These are phyloP conservation scores for Trichoderma orchidacearum DNA, from an alignment of 495 filamentous ascomycete genomes.

Conservation along the genomic window DNA sequence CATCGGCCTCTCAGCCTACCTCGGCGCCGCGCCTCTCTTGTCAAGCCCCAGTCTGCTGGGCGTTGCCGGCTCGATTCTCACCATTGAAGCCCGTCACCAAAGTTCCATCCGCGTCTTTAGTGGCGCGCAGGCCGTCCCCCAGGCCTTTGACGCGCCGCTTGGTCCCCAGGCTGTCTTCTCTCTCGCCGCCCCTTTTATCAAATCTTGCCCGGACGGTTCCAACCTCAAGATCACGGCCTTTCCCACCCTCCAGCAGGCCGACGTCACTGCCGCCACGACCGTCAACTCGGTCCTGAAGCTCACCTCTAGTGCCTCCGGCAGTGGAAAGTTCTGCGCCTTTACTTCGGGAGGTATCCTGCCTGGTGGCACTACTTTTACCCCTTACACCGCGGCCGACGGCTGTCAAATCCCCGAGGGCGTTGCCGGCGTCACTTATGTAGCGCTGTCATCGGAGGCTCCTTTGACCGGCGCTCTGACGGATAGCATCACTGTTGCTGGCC, in stretches of 20 bases:
- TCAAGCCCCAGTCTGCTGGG: slow-evolving; percentile 36
- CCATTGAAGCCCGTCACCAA: slow-evolving; percentile 48
- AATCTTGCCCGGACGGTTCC: slow-evolving; percentile 40
- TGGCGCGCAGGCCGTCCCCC: slow-evolving; percentile 34
- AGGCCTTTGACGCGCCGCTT: slow-evolving; percentile 46
- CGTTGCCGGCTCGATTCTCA: slow-evolving; percentile 44
- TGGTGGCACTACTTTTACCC: slow-evolving; percentile 38
- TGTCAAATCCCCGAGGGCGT: slow-evolving; percentile 36
- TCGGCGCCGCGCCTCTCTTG: slow-evolving; percentile 46
- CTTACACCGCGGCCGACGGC: slow-evolving; percentile 29
- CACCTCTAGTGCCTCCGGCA: slow-evolving; percentile 23
- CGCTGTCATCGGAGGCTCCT: slow-evolving; percentile 29
- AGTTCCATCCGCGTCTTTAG: slow-evolving; percentile 41
- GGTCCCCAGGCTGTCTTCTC: slow-evolving; percentile 46
- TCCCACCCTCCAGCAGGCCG: slow-evolving; percentile 39
- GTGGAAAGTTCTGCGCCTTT: slow-evolving; percentile 41
- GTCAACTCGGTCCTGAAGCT: slow-evolving; percentile 30
- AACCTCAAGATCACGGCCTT: slow-evolving; percentile 43
- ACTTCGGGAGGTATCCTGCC: slow-evolving; percentile 32
- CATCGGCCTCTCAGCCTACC: slow-evolving; percentile 48
- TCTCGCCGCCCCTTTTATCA: slow-evolving; percentile 49
- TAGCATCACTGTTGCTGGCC: slow-evolving; percentile 37
- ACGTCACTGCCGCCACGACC: slow-evolving; percentile 25
- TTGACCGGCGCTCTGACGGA: slow-evolving; percentile 30
- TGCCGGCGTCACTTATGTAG: slow-evolving; percentile 41